phyloP scores from a whole-genome alignment of 495 filamentous ascomycete species.

The Astrothelium subdiscretum region DNA sequence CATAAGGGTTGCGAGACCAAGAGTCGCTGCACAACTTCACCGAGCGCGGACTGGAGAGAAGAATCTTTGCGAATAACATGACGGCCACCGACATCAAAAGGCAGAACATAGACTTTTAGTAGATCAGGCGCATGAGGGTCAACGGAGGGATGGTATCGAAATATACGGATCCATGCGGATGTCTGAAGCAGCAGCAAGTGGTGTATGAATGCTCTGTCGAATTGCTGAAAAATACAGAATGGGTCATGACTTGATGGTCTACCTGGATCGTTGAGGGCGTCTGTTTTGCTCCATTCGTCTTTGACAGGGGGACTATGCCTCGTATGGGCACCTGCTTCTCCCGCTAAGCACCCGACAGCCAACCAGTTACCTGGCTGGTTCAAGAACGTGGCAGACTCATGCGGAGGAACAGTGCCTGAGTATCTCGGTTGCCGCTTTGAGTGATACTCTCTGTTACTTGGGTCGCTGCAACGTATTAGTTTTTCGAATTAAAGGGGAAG shows the following conservation, averaged over 20 bases:
- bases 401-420: background rate
- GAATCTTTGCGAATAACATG: conserved; percentile 1
- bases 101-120: background rate
- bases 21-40: background rate
- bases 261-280: background rate
- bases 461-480: background rate
- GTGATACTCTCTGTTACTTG: background rate
- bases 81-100: conserved; percentile 1
- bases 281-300: too few relatives aligned
- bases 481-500: background rate
- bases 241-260: background rate
- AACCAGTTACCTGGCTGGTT: background rate
- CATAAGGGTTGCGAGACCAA: background rate
- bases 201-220: background rate
- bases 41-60: background rate
- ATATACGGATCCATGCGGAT: background rate
- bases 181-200: background rate
- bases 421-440: background rate
- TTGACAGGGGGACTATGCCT: too few relatives aligned
- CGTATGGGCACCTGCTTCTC: too few relatives aligned
- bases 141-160: background rate
- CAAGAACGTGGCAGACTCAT: background rate
- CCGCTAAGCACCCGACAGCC: background rate
- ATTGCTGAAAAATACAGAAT: background rate
- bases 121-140: background rate